A percentile compares a stretch with the other conserved stretches of the same genome.
Evolutionary conservation across 352 stramenopile species (phyloP).

Genomic region (Phytophthora niederhauseri): DNA sequence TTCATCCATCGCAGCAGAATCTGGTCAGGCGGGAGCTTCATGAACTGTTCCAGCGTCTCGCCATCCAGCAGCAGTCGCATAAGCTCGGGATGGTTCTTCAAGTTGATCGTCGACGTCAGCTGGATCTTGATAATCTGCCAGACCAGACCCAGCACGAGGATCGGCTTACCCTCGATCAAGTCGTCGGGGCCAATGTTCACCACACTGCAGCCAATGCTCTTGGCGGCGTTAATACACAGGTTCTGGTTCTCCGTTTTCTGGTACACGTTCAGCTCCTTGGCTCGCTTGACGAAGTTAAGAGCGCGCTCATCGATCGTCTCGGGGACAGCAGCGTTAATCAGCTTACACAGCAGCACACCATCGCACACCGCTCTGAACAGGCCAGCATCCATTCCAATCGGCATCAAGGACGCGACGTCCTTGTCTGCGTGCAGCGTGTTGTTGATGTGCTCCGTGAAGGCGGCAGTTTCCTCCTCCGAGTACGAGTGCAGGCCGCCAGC

Average conservation of each 20-base stretch:
- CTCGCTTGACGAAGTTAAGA: slow-evolving; percentile 84
- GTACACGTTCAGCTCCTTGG: slow-evolving; percentile 85
- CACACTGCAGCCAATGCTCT: slow-evolving; percentile 93
- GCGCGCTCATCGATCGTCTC: slow-evolving; percentile 93
- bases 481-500: slow-evolving; percentile 86
- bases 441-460: slow-evolving; percentile 95
- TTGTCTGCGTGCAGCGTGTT: slow-evolving; percentile 78
- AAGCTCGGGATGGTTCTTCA: slow-evolving; percentile 93
- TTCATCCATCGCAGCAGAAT: slow-evolving; percentile 95
- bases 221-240: slow-evolving; percentile 93
- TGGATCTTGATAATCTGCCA: slow-evolving; percentile 97
- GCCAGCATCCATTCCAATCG: slow-evolving; percentile 78
- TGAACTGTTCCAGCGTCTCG: slow-evolving; percentile 90
- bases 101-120: slow-evolving; percentile 91
- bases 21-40: slow-evolving; percentile 91
- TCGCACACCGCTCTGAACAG: slow-evolving; percentile 87
- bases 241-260: slow-evolving; percentile 93
- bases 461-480: slow-evolving; percentile 89
- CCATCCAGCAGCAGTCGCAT: slow-evolving; percentile 84
- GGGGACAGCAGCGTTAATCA: slow-evolving; percentile 91
- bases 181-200: slow-evolving; percentile 93
- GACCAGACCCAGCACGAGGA: slow-evolving; percentile 91
- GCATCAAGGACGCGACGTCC: slow-evolving; percentile 67
- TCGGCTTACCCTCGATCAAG: slow-evolving; percentile 84
- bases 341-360: slow-evolving; percentile 91